These are phyloP conservation scores for Sugiyamaella smithiae DNA, from an alignment of 805 yeast genomes.

Conservation along the genomic window DNA sequence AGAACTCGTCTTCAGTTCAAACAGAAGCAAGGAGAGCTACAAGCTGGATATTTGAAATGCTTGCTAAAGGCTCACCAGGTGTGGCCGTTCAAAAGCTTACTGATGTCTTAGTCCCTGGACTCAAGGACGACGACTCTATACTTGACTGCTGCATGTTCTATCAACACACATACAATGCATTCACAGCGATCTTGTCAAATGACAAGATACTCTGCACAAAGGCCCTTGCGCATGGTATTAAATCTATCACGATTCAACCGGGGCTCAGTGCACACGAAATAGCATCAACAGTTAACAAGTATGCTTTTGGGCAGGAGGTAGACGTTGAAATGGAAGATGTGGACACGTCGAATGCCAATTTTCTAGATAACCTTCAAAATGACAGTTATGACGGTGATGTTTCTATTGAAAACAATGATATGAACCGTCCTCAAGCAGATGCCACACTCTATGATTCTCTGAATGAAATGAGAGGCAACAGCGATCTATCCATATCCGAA, in stretches of 20 bases:
- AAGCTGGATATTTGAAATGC: slow-evolving; percentile 65
- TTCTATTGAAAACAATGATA: neutral
- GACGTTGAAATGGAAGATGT: slow-evolving; percentile 13
- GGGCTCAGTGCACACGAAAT: slow-evolving; percentile 50
- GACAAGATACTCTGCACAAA: slow-evolving; percentile 80
- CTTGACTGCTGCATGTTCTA: slow-evolving; percentile 79
- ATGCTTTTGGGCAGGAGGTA: slow-evolving; percentile 29
- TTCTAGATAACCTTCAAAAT: neutral
- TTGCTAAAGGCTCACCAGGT: slow-evolving; percentile 50
- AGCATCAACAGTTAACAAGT: slow-evolving; percentile 40
- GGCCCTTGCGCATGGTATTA: slow-evolving; percentile 59
- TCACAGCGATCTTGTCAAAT: slow-evolving; percentile 65
- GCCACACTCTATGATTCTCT: neutral
- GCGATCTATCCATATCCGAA: neutral
- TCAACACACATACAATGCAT: slow-evolving; percentile 35
- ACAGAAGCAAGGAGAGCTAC: slow-evolving; percentile 67
- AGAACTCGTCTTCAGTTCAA: slow-evolving; percentile 42
- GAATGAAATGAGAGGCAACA: neutral
- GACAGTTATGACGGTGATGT: neutral
- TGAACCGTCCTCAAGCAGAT: neutral
- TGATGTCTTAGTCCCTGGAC: slow-evolving; percentile 48
- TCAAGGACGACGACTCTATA: slow-evolving; percentile 74
- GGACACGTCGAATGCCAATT: neutral
- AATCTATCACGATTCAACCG: slow-evolving; percentile 51
- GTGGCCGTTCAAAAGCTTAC: slow-evolving; percentile 63